Conservation (phyloP, 345 rosid species). For the Syzygium aromaticum region DNA sequence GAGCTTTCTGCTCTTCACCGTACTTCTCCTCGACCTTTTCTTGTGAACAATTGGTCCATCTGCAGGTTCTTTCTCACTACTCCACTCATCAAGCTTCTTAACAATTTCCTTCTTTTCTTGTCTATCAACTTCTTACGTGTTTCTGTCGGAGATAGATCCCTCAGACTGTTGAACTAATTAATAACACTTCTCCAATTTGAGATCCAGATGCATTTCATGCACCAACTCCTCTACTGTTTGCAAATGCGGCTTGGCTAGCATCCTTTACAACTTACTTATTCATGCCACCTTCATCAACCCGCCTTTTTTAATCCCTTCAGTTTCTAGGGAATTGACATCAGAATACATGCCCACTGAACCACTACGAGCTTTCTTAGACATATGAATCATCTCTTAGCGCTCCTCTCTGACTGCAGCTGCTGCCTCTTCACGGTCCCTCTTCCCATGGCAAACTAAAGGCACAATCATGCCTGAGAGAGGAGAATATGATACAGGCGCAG, state of each 20-base stretch:
- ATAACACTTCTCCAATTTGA: not conserved
- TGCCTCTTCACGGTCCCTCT: not conserved
- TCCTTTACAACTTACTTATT: not conserved
- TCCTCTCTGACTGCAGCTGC: not conserved
- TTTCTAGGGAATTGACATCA: not conserved
- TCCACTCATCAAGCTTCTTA: constrained; percentile 17
- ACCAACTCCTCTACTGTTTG: not conserved
- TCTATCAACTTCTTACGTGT: constrained; percentile 15
- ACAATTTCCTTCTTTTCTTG: constrained; percentile 24
- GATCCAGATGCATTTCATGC: not conserved
- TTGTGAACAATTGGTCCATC: constrained; percentile 3
- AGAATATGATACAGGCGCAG: not conserved
- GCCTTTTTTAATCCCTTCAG: not conserved
- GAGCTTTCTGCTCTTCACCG: not conserved
- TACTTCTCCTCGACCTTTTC: constrained; percentile 4
- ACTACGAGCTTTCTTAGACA: not conserved
- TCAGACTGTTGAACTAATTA: not conserved
- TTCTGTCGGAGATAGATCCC: constrained; percentile 14
- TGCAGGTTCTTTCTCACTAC: not conserved
- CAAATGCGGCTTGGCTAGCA: not conserved
- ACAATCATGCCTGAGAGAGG: not conserved
- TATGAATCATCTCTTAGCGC: not conserved
- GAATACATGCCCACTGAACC: not conserved
- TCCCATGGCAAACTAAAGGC: not conserved
- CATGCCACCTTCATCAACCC: not conserved